Conservation (phyloP, 164 flowering plant species). For the Paratinospora sagittata region DNA sequence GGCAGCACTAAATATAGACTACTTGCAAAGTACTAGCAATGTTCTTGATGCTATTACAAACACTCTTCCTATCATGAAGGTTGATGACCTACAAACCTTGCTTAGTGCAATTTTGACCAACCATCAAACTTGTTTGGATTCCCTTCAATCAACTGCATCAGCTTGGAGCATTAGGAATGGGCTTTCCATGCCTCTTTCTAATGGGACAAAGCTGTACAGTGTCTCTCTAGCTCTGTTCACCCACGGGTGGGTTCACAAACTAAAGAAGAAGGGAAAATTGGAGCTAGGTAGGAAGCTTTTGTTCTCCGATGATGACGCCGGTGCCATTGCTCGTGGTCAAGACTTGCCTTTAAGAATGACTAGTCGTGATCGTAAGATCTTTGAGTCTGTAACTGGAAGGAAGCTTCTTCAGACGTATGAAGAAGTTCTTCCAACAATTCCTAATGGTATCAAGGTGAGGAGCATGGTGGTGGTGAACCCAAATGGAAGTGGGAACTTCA, state of each 20-base stretch:
- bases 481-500: conserved; percentile 25
- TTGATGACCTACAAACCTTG: conserved; percentile 26
- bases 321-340: conserved; percentile 2
- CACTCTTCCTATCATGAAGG: not conserved
- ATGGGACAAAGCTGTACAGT: conserved; percentile 7
- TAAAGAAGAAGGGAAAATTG: not conserved
- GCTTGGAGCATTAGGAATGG: conserved; percentile 12
- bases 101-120: conserved; percentile 33
- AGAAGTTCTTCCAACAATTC: too few relatives aligned
- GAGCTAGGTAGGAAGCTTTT: conserved; percentile 13
- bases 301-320: conserved; percentile 10
- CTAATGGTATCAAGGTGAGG: conserved; percentile 9
- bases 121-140: conserved; percentile 34
- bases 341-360: conserved; percentile 14
- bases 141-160: conserved; percentile 19
- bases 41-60: not conserved
- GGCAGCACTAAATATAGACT: conserved; percentile 17
- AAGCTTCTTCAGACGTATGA: conserved; percentile 14
- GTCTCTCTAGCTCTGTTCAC: conserved; percentile 16
- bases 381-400: conserved; percentile 16
- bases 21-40: conserved; percentile 5
- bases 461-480: conserved; percentile 21
- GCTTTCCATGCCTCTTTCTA: not conserved
- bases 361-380: conserved; percentile 9
- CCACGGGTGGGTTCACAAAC: conserved; percentile 22